Evolutionary conservation across 768 basidiomycete genomes (phyloP).

Genomic region (Brasilioporus rufonigricans): DNA sequence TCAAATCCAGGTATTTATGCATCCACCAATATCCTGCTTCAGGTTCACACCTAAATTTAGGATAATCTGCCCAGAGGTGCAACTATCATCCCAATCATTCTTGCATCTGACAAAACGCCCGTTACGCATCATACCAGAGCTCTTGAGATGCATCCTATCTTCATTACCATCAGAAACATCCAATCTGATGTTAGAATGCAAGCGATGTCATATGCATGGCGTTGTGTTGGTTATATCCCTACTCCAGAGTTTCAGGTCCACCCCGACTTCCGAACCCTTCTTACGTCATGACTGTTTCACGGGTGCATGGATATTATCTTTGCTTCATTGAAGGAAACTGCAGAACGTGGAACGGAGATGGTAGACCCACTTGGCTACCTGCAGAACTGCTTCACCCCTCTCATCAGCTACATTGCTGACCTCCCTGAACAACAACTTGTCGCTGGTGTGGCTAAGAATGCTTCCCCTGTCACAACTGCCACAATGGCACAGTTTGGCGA

Average conservation of each 20-base stretch:
- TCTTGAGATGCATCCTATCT: too few species aligned
- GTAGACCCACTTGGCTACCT: background rate
- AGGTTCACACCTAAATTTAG: too few species aligned
- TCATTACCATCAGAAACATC: background rate
- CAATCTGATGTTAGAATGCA: background rate
- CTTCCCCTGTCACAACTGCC: slow-evolving; percentile 9
- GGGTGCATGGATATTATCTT: background rate
- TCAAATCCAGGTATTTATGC: too few species aligned
- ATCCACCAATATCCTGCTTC: too few species aligned
- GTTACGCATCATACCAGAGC: background rate
- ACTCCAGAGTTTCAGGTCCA: background rate
- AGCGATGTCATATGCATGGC: too few species aligned
- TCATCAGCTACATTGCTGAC: background rate
- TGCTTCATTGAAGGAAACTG: background rate
- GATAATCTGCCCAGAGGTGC: background rate
- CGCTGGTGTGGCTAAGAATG: slow-evolving; percentile 6
- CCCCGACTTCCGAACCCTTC: background rate
- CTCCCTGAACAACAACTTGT: too few species aligned
- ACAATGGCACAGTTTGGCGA: background rate
- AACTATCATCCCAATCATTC: background rate
- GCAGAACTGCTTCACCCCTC: background rate
- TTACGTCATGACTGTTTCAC: background rate
- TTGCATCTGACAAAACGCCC: background rate
- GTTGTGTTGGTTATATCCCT: background rate
- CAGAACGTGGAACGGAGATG: background rate